Evolutionary conservation across 140 eudicot species (phyloP).

Genomic region (Erigeron philadelphicus): DNA sequence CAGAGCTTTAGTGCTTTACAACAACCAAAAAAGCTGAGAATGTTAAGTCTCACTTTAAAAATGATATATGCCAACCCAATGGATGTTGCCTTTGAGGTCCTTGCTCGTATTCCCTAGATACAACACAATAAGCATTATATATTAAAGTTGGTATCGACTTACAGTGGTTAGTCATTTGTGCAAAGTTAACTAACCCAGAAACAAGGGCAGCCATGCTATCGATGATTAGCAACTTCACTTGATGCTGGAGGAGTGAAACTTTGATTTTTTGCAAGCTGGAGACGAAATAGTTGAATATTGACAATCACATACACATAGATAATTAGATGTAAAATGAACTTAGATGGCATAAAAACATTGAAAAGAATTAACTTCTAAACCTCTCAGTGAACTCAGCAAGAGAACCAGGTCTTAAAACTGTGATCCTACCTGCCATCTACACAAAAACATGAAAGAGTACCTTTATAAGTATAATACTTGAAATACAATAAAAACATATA

Average conservation of each 20-base stretch:
- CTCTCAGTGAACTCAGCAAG: slow-evolving; percentile 73
- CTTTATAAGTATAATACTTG: not conserved
- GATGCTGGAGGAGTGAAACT: slow-evolving; percentile 53
- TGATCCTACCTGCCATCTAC: slow-evolving; percentile 93
- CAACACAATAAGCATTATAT: slow-evolving; percentile 6
- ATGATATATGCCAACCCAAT: slow-evolving; percentile 84
- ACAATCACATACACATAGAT: not conserved
- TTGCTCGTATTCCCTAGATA: slow-evolving; percentile 52
- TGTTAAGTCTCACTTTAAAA: slow-evolving; percentile 50
- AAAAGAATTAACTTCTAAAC: slow-evolving; percentile 21
- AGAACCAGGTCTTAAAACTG: slow-evolving; percentile 69
- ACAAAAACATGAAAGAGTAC: slow-evolving; percentile 2
- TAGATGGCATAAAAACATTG: not conserved
- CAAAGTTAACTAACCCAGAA: slow-evolving; percentile 45
- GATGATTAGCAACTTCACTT: slow-evolving; percentile 70
- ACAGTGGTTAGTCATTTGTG: not conserved
- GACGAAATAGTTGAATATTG: slow-evolving; percentile 5
- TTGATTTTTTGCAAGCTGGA: slow-evolving; percentile 84
- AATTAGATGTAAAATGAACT: slow-evolving; percentile 6
- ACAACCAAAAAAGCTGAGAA: not conserved
- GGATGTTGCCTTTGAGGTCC: slow-evolving; percentile 63
- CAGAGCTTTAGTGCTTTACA: not conserved
- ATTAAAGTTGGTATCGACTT: not conserved
- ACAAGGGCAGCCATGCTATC: slow-evolving; percentile 92
- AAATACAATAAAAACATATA: not conserved